Evolutionary conservation across 257 asterid genomes (phyloP).

Genomic region (Orobanche coerulescens): DNA sequence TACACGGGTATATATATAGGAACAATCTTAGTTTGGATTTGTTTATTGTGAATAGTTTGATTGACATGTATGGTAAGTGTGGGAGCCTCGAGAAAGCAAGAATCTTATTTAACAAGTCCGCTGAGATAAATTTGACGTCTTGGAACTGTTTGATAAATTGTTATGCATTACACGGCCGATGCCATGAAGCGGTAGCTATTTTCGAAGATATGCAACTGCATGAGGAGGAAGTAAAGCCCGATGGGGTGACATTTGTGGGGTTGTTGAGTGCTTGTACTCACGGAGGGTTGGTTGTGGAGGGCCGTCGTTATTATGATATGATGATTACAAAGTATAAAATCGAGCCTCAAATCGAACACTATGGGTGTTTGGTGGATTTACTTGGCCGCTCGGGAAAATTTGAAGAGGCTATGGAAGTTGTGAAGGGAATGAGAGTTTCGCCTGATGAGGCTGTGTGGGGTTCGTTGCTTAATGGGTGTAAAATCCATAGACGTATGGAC

Average conservation of each 20-base stretch:
- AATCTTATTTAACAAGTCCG: constrained; percentile 39
- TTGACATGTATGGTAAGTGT: constrained; percentile 86
- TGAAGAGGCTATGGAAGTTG: constrained; percentile 60
- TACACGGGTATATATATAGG: constrained; percentile 54
- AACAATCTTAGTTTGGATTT: constrained; percentile 31
- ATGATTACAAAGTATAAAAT: constrained; percentile 46
- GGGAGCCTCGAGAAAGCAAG: constrained; percentile 56
- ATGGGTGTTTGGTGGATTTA: constrained; percentile 73
- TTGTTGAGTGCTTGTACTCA: constrained; percentile 71
- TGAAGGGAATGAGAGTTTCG: constrained; percentile 43
- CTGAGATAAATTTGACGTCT: constrained; percentile 36
- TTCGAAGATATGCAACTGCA: constrained; percentile 46
- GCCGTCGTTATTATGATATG: constrained; percentile 41
- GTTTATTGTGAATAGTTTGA: constrained; percentile 44
- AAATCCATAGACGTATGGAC: constrained; percentile 49
- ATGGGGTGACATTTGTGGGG: constrained; percentile 63
- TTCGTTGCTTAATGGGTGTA: constrained; percentile 67
- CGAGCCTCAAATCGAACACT: constrained; percentile 65
- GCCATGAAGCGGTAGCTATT: constrained; percentile 35
- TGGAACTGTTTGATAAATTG: constrained; percentile 78
- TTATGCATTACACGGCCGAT: constrained; percentile 60
- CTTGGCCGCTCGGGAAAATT: constrained; percentile 60
- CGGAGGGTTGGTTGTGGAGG: constrained; percentile 57
- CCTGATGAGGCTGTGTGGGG: constrained; percentile 83
- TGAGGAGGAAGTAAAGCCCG: constrained; percentile 41